Conservation (phyloP, 2,329 filamentous ascomycete genomes). For the Fusarium sp. region DNA sequence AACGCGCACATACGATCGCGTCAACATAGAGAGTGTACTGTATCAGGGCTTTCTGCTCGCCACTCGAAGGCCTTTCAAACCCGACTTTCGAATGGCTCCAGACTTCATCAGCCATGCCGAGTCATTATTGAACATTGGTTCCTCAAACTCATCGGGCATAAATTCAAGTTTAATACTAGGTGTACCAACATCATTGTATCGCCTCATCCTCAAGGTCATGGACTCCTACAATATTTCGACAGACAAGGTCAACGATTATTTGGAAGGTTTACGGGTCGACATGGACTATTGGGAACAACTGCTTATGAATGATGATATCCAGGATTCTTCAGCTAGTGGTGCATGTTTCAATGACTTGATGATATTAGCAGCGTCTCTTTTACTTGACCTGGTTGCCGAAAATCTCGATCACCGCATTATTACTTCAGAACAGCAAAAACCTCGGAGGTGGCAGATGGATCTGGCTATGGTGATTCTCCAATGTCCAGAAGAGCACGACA, state of each 20-base stretch:
- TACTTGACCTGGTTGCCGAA: not conserved
- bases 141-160: not conserved
- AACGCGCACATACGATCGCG: not conserved
- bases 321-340: not conserved
- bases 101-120: not conserved
- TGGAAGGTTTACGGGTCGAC: not conserved
- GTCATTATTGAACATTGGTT: not conserved
- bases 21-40: not conserved
- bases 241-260: not conserved
- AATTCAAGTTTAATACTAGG: not conserved
- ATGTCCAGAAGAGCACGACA: not conserved
- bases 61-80: not conserved
- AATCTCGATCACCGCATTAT: not conserved
- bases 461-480: not conserved
- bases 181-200: not conserved
- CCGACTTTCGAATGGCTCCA: not conserved
- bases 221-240: not conserved
- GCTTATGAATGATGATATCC: not conserved
- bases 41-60: not conserved
- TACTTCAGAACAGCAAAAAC: not conserved
- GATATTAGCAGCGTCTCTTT: not conserved
- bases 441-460: not conserved
- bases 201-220: not conserved
- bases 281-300: not conserved
- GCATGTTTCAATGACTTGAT: not conserved